Conservation (phyloP, 805 yeast genomes). For the Lachancea waltii region DNA sequence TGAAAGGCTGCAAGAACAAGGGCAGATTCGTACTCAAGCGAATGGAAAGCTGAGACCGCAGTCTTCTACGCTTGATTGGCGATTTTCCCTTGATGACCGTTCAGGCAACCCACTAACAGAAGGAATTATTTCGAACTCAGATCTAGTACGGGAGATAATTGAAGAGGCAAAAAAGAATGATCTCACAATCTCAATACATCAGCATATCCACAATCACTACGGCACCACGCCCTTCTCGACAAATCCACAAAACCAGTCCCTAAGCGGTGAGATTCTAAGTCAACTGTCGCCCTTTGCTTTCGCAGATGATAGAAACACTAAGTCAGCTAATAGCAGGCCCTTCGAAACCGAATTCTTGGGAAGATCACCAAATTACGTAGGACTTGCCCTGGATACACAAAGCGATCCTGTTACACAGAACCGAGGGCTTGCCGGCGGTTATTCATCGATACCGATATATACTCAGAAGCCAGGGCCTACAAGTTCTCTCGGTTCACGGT, state of each 20-base stretch:
- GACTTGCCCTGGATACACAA: slow-evolving; percentile 18
- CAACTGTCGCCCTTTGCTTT: slow-evolving; percentile 4
- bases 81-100: slow-evolving; percentile 45
- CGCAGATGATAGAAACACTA: slow-evolving; percentile 1
- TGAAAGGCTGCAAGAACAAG: not conserved
- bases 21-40: not conserved
- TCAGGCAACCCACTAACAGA: slow-evolving; percentile 40
- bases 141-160: slow-evolving; percentile 49
- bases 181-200: slow-evolving; percentile 66
- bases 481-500: slow-evolving; percentile 19
- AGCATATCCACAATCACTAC: slow-evolving; percentile 79
- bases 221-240: slow-evolving; percentile 12
- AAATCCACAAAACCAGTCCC: not conserved
- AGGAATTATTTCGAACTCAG: slow-evolving; percentile 49
- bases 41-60: slow-evolving; percentile 3
- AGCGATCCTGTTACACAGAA: not conserved
- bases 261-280: slow-evolving; percentile 1
- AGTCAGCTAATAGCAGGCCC: not conserved
- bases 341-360: slow-evolving; percentile 19
- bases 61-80: slow-evolving; percentile 49
- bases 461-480: slow-evolving; percentile 9
- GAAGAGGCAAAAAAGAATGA: slow-evolving; percentile 53
- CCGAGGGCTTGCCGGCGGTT: slow-evolving; percentile 4
- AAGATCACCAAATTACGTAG: slow-evolving; percentile 18
- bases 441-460: slow-evolving; percentile 6